A percentile compares a stretch with the other conserved stretches of the same genome.
Evolutionary conservation across 78 protist genomes (phyloP).

Genomic region (Monosiga brevicollis): DNA sequence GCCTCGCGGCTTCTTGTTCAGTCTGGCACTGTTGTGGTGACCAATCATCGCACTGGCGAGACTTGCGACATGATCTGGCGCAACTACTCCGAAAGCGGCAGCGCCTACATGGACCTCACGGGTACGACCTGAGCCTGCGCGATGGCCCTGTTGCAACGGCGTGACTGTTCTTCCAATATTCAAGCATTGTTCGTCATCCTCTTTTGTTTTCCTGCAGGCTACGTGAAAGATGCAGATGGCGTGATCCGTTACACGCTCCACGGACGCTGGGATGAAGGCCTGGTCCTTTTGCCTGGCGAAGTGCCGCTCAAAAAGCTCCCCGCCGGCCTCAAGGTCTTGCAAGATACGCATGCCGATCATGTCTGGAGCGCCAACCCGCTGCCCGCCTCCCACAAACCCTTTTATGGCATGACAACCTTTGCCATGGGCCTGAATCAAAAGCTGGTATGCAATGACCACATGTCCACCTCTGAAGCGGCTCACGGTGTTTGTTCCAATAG

Average conservation of each 20-base stretch:
- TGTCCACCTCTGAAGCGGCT: too few relatives aligned
- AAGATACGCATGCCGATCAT: too few relatives aligned
- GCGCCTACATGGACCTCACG: neutral
- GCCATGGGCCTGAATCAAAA: neutral
- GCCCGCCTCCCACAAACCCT: neutral
- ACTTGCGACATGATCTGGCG: neutral
- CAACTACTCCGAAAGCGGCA: neutral
- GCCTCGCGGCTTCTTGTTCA: too few relatives aligned
- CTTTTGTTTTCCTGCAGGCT: too few relatives aligned
- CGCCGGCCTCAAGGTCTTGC: too few relatives aligned
- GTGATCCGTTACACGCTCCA: neutral
- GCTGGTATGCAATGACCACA: too few relatives aligned
- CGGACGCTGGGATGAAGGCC: neutral
- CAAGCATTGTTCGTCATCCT: too few relatives aligned
- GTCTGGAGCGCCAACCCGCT: neutral
- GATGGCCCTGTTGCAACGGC: too few relatives aligned
- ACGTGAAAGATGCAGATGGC: neutral
- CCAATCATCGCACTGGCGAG: neutral
- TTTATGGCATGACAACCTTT: neutral
- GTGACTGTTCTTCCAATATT: too few relatives aligned
- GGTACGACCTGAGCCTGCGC: too few relatives aligned
- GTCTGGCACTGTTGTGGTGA: neutral
- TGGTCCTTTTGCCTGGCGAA: neutral
- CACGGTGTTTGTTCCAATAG: too few relatives aligned
- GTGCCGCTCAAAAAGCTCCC: neutral